phyloP scores from a whole-genome alignment of 140 eudicot genomes.

The Ambrosia hybrid region DNA sequence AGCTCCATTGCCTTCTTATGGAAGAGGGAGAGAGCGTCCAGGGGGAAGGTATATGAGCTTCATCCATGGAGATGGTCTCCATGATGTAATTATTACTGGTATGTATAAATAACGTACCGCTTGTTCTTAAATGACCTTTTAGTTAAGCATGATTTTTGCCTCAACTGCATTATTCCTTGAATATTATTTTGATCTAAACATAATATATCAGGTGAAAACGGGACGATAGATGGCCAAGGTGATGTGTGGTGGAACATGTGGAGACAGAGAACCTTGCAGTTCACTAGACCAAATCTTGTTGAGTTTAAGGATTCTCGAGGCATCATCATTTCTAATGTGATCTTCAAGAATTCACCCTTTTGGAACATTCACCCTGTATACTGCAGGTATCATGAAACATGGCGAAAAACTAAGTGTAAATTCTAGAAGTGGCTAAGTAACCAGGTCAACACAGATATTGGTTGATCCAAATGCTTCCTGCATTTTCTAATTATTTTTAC shows the following conservation, averaged over 20 bases:
- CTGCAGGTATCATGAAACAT: slow-evolving; percentile 62
- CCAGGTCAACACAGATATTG: background rate
- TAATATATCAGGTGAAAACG: slow-evolving; percentile 59
- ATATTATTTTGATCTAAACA: slow-evolving; percentile 5
- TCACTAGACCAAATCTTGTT: slow-evolving; percentile 69
- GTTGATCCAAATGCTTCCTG: background rate
- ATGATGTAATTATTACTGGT: slow-evolving; percentile 96
- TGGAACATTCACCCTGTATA: slow-evolving; percentile 91
- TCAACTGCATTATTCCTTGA: background rate
- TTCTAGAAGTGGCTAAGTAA: background rate
- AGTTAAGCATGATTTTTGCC: background rate
- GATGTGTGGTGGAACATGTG: slow-evolving; percentile 89
- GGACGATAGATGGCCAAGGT: slow-evolving; percentile 89
- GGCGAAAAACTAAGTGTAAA: background rate
- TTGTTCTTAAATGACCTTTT: background rate
- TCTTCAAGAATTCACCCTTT: slow-evolving; percentile 73
- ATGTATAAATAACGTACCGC: slow-evolving; percentile 6
- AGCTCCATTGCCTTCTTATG: slow-evolving; percentile 96
- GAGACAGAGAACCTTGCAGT: slow-evolving; percentile 70
- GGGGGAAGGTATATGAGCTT: slow-evolving; percentile 95
- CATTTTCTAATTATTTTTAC: background rate
- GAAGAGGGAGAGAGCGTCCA: slow-evolving; percentile 96
- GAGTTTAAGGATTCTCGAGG: slow-evolving; percentile 66
- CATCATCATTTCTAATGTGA: slow-evolving; percentile 70
- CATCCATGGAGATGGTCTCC: slow-evolving; percentile 92